Evolutionary conservation across 2,329 filamentous ascomycete genomes (phyloP).

Genomic region (Sarocladium oryzae): DNA sequence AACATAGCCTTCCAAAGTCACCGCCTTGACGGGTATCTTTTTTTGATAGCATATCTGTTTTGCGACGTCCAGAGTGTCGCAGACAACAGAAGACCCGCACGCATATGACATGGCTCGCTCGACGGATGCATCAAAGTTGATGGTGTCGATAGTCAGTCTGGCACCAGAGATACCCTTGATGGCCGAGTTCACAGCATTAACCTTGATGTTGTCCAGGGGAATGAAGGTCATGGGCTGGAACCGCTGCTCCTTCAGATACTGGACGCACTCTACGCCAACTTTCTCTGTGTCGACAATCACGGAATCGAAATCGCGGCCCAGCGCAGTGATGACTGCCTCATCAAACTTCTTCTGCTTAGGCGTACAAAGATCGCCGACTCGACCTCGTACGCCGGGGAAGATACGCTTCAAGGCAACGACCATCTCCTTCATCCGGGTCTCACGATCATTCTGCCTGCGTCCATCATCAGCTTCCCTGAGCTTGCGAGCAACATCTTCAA

Average conservation of each 20-base stretch:
- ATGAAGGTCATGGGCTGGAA: constrained; percentile 89
- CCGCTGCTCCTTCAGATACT: constrained; percentile 86
- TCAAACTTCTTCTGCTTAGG: constrained; percentile 97
- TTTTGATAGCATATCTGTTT: constrained; percentile 85
- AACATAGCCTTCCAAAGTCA: constrained; percentile 89
- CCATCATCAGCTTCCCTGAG: constrained; percentile 82
- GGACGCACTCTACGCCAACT: constrained; percentile 87
- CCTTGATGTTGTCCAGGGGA: constrained; percentile 94
- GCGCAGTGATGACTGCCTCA: constrained; percentile 83
- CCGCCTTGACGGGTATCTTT: constrained; percentile 83
- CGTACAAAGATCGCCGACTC: constrained; percentile 85
- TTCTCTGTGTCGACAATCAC: constrained; percentile 94
- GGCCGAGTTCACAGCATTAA: constrained; percentile 82
- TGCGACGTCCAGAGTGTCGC: constrained; percentile 78
- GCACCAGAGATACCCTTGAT: constrained; percentile 83
- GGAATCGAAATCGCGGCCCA: constrained; percentile 89
- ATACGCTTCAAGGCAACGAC: constrained; percentile 82
- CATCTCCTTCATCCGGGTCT: constrained; percentile 72
- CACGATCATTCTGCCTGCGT: constrained; percentile 76
- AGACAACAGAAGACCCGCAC: constrained; percentile 91
- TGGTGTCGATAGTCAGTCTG: constrained; percentile 88
- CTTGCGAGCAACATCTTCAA: constrained; percentile 73
- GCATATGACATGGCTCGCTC: constrained; percentile 93
- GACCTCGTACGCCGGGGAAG: constrained; percentile 84
- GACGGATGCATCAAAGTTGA: constrained; percentile 83